Evolutionary conservation across 2,329 filamentous ascomycete genomes (phyloP), one percentile per base, ranked within the genome.

Genomic region (Grosmannia huntii): DNA sequence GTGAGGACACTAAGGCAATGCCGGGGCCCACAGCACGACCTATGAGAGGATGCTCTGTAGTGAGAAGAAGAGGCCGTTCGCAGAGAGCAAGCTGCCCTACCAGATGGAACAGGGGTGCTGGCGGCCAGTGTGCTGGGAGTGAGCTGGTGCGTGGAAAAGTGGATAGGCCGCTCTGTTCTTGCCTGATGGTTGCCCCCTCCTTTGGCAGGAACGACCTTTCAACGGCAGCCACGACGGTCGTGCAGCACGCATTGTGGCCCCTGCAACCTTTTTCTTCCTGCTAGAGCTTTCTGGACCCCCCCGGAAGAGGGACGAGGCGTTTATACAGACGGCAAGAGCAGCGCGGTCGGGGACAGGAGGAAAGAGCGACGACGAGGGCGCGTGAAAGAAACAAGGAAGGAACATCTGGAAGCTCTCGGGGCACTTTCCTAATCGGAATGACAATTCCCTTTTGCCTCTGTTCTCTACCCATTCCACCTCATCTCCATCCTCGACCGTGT

Each of bases 201-300:
- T 51, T 33, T 50, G 16, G 33, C 56, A 21, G 31, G 48, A 60
- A 68, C 38, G 50, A 62, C 73, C 73, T 73, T 72, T 75, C 68
- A 73, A 70, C 66, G 69, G 67, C 67, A 73, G 74, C 75, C 75
- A 77, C 75, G 75, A 76, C 73, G 73, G 61, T 70, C 67, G 46
- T 75, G 73, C 73, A 74, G 71, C 64, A 66, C 63, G 67, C 66
- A 65, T 62, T 59, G 57, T 41, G 56, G 48, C 53, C 41, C 41
- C 3, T 38, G 36, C 36, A 38, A 38, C 14, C 6, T 38, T 11
- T 46, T n/a, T 38, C 28, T 19, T 5, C 28, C 14, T 51, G 16
- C 31, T 53, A 28, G 50, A 23, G 52, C 33, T 38, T 14, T n/a
- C 52, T 54, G 31, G 33, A 27, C 28, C 28, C 9, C 21, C 31